Percentiles rank a stretch among this genome's conserved stretches.
These are phyloP conservation scores for Pichia sp. DNA, from an alignment of 1,139 yeast species.

Conservation along the genomic window DNA sequence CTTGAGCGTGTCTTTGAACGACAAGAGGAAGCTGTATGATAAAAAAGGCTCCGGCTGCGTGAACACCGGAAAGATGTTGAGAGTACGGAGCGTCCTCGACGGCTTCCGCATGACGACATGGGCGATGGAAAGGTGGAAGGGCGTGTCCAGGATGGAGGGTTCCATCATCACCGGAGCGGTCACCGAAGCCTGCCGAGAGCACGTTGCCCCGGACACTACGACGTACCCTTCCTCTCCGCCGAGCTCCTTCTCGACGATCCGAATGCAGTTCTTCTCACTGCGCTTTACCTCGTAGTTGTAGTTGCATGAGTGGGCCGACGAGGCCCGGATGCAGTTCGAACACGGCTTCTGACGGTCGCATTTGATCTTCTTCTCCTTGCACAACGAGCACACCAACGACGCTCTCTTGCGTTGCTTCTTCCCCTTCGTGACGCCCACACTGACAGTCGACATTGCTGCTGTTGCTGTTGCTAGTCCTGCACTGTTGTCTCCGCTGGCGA, in stretches of 20 bases:
- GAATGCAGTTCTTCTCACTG: neutral
- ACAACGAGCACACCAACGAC: slow-evolving; percentile 12
- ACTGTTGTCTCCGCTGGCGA: too few relatives aligned
- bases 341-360: slow-evolving; percentile 18
- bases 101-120: slow-evolving; percentile 12
- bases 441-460: neutral
- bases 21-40: neutral
- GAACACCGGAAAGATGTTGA: neutral
- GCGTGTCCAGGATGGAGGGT: slow-evolving; percentile 3
- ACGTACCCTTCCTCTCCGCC: neutral
- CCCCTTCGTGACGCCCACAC: neutral
- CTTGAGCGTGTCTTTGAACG: slow-evolving; percentile 7
- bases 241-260: neutral
- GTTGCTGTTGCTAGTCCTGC: too few relatives aligned
- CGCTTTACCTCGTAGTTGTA: slow-evolving; percentile 4
- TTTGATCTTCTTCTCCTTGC: slow-evolving; percentile 17
- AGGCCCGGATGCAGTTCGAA: slow-evolving; percentile 11
- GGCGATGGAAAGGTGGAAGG: neutral
- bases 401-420: slow-evolving; percentile 13
- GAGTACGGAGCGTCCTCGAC: slow-evolving; percentile 12
- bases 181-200: neutral
- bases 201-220: neutral
- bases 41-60: neutral
- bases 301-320: neutral
- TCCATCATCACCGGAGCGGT: neutral